Percentiles rank a stretch among this genome's conserved stretches.
These are phyloP conservation scores for Epichloe hybrida DNA, from an alignment of 2,329 filamentous ascomycete genomes.

Conservation along the genomic window DNA sequence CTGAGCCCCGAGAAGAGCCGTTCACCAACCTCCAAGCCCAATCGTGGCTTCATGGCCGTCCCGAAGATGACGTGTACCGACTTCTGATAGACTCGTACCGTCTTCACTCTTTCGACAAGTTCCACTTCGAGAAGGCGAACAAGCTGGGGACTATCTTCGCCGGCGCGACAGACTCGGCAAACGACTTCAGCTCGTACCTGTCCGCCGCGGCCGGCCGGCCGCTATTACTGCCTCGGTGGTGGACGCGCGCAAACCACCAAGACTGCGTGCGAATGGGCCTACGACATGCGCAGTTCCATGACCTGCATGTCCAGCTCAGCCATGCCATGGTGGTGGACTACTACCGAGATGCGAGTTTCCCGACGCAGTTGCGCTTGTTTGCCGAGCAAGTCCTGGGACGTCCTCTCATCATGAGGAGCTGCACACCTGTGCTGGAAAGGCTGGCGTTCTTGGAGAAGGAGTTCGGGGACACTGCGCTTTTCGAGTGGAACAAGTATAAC, in stretches of 20 bases:
- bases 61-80: slow-evolving; percentile 25
- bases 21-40: slow-evolving; percentile 19
- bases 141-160: slow-evolving; percentile 10
- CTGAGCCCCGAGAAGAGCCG: slow-evolving; percentile 13
- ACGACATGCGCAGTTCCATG: slow-evolving; percentile 10
- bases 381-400: slow-evolving; percentile 19
- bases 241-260: slow-evolving; percentile 18
- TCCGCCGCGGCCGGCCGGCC: not conserved
- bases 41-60: slow-evolving; percentile 24
- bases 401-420: not conserved
- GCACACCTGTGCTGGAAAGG: not conserved
- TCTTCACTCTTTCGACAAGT: slow-evolving; percentile 22
- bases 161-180: slow-evolving; percentile 7
- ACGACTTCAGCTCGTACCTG: slow-evolving; percentile 22
- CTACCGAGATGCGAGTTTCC: slow-evolving; percentile 24
- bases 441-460: not conserved
- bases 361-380: slow-evolving; percentile 30
- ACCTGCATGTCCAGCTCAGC: slow-evolving; percentile 12
- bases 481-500: slow-evolving; percentile 1
- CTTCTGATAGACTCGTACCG: slow-evolving; percentile 31
- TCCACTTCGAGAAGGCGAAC: slow-evolving; percentile 9
- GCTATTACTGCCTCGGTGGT: slow-evolving; percentile 25
- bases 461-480: not conserved
- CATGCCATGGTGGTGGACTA: slow-evolving; percentile 19
- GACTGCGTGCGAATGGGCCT: slow-evolving; percentile 20